These are phyloP conservation scores for Collybiopsis luxurians DNA, from an alignment of 768 basidiomycete genomes.

Conservation along the genomic window DNA sequence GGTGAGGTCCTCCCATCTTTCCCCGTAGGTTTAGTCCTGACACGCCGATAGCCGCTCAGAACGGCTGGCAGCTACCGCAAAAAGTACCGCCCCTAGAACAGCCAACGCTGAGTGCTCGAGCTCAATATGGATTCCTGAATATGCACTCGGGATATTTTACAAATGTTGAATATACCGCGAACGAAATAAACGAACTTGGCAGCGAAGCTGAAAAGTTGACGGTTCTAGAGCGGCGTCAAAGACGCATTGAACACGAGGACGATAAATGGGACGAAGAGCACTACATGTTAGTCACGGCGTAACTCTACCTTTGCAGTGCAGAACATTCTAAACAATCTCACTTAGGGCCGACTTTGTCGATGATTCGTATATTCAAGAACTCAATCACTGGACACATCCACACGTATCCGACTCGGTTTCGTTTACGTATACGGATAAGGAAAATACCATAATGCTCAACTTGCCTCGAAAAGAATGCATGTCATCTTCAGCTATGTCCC, in stretches of 20 bases:
- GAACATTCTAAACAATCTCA: slow-evolving; percentile 6
- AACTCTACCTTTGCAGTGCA: neutral
- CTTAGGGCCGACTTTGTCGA: slow-evolving; percentile 82
- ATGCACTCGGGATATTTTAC: slow-evolving; percentile 73
- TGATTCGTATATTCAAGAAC: slow-evolving; percentile 69
- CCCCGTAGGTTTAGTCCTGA: neutral
- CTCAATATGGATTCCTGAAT: slow-evolving; percentile 75
- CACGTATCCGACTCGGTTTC: slow-evolving; percentile 29
- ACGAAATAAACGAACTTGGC: slow-evolving; percentile 82
- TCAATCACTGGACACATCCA: slow-evolving; percentile 67
- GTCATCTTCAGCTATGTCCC: slow-evolving; percentile 13
- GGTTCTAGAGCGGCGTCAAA: slow-evolving; percentile 46
- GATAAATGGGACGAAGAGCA: slow-evolving; percentile 82
- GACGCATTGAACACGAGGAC: slow-evolving; percentile 62
- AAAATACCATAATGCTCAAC: slow-evolving; percentile 63
- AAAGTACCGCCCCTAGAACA: slow-evolving; percentile 41
- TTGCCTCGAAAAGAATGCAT: slow-evolving; percentile 55
- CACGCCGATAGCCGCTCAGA: slow-evolving; percentile 55
- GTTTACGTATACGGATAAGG: slow-evolving; percentile 66
- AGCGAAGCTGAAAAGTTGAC: slow-evolving; percentile 57
- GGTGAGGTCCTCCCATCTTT: slow-evolving; percentile 33
- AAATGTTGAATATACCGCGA: slow-evolving; percentile 70
- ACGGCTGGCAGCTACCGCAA: slow-evolving; percentile 81
- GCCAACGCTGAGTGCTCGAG: slow-evolving; percentile 39
- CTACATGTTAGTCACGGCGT: slow-evolving; percentile 63